Conservation (phyloP, 2,329 filamentous ascomycete genomes). For the Zarea fungicola region DNA sequence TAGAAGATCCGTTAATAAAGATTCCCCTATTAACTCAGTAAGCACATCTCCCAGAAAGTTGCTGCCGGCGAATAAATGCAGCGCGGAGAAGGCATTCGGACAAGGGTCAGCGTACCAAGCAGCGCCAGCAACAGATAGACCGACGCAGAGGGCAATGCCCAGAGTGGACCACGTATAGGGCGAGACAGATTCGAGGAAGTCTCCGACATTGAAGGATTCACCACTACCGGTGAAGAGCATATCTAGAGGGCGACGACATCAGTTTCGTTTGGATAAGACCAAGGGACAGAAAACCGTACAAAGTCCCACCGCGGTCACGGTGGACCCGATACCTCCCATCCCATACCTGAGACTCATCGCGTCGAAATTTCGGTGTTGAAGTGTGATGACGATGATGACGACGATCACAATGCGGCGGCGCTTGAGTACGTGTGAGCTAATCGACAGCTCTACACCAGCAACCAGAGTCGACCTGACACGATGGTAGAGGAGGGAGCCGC, state of each 20-base stretch:
- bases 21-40: conserved; percentile 95
- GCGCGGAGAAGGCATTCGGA: conserved; percentile 29
- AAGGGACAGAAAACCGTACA: conserved; percentile 53
- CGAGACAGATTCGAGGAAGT: conserved; percentile 89
- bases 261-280: conserved; percentile 3
- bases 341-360: conserved; percentile 71
- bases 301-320: conserved; percentile 67
- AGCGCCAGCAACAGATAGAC: conserved; percentile 90
- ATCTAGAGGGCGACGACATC: conserved; percentile 53
- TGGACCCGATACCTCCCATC: conserved; percentile 60
- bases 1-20: conserved; percentile 96
- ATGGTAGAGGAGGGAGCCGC: too few species aligned
- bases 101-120: conserved; percentile 64
- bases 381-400: conserved; percentile 21
- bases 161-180: conserved; percentile 90
- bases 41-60: conserved; percentile 17
- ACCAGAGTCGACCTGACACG: too few species aligned
- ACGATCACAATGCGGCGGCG: too few species aligned
- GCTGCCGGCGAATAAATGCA: background rate
- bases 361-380: conserved; percentile 21
- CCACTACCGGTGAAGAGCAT: conserved; percentile 98
- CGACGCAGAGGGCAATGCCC: conserved; percentile 91
- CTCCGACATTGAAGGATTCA: conserved; percentile 94
- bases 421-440: too few species aligned
- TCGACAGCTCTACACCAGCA: too few species aligned